Base-by-base conservation (phyloP, 2,329 filamentous ascomycete genomes). In the Harringtonia aguacate region DNA sequence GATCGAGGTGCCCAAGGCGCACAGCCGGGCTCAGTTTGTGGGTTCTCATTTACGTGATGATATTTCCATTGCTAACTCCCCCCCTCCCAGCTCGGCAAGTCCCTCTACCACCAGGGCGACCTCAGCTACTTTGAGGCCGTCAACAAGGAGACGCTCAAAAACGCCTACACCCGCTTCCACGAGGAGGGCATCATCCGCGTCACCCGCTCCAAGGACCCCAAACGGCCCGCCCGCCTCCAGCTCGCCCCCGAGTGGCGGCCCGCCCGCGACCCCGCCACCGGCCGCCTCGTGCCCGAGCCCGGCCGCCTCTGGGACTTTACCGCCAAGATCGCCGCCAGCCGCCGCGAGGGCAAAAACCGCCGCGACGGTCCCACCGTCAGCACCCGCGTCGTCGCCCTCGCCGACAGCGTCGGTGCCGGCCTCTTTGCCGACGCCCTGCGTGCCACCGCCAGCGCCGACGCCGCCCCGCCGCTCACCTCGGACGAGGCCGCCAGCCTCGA, bases 121-220 rank as follows among this genome's bases (percentile, higher is more conserved):
- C 76, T 98, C 10, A 89, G 84, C 27, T 98, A 98, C 65, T 97
- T 95, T 53, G 92, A 98, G 65, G 89, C 92, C 3, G 90, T 98
- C 51, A 98, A 98, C 69, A 95, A 95, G 56, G 90, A 98, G 62
- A 94, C 89, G 0, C 75, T 98, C 45, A 94, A 92, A 58, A 98
- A 98, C 61, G 84, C 89, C 0, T 95, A 90, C 62, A 73, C 78
- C 31, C 79, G 87, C 15, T 94, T 94, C 56, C 81, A 89, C 53
- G 87, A 95, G 56, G 90, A 97, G 55, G 86, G 88, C 9, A 94
- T 97, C 50, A 72, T 97, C 45, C 67, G 85, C 36, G 74, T 89
- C 0, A 72, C 84, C 27, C 85, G 84, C 54, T 71, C 72, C 44
- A 82, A 80, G 53, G 81, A 83, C 48, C 54, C 71, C 28, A 82